Base-by-base conservation (phyloP, 345 rosid species). In the Lepidium africanum region DNA sequence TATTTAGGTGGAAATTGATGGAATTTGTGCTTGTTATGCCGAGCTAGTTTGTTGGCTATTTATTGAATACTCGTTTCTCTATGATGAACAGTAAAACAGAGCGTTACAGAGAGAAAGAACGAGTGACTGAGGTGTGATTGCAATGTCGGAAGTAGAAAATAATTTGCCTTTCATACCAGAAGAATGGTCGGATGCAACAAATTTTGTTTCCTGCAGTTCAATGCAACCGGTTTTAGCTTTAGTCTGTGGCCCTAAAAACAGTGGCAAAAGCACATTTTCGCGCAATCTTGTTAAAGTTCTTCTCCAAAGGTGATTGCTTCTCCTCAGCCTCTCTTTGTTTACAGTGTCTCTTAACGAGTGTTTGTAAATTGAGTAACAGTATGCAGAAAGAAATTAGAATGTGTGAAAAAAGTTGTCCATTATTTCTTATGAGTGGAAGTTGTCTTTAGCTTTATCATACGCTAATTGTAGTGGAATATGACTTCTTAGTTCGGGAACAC, bases 201-300 rank as follows among this genome's bases (percentile, higher is more conserved):
- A 57, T n/a, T 67, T 74, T 48, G 78, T 90, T 67, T 82, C 90
- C 11, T 52, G 51, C 56, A 79, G 74, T 53, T 83, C 87, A 53
- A 69, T 81, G 17, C 80, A 75, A 6, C 86, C 92, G 50, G 86
- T 85, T 39, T 13, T 82, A 48, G 79, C 83, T 36, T 72, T 90
- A 9, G 54, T 90, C 9, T 93, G 98, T 16, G 97, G 98, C 39
- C 81, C 97, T 59, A 88, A 83, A 71, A 88, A 88, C 85, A 78
- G 82, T 59, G 99, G 99, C 72, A 87, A 87, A 68, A 79, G 90
- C 67, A 91, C 96, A 16, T 94, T 94, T 78, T 94, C 97, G 10
- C 96, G 97, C 59, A 65, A 76, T 73, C 89, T 94, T 54, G 84
- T 94, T 53, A 82, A 86, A 69, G 60, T 74, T 74, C 97, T 94